Conservation (phyloP, 257 asterid species). For the Solanum appendiculatum region DNA sequence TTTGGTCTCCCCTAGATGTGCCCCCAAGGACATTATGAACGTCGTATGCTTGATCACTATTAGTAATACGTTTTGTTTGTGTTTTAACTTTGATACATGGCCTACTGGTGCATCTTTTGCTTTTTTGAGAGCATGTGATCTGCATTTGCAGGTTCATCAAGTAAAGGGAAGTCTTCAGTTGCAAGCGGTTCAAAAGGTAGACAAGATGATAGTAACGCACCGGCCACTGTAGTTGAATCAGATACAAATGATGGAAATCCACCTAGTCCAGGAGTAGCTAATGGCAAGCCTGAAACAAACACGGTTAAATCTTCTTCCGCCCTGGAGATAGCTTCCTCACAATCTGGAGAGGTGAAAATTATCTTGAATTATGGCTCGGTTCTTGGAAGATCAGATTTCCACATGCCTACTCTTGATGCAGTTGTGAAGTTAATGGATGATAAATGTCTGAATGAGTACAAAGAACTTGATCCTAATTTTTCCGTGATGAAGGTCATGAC, state of each 20-base stretch:
- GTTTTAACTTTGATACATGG: background rate
- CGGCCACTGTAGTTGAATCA: background rate
- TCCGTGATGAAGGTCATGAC: background rate
- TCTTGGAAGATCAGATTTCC: conserved; percentile 1
- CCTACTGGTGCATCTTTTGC: background rate
- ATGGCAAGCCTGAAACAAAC: background rate
- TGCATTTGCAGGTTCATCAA: background rate
- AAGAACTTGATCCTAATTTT: background rate
- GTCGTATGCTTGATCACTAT: background rate
- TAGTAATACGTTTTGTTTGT: background rate
- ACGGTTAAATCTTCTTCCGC: background rate
- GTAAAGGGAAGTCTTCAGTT: background rate
- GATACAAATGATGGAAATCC: background rate
- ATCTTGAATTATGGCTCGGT: background rate
- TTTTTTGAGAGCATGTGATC: background rate
- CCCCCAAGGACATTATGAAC: background rate
- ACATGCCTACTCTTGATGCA: background rate
- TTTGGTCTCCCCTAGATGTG: background rate
- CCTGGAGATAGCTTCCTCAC: conserved; percentile 5
- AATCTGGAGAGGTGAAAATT: conserved; percentile 1
- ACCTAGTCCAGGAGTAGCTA: background rate
- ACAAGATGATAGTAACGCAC: background rate
- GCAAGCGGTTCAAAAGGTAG: background rate
- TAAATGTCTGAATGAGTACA: background rate
- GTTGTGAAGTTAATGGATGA: conserved; percentile 4